These are phyloP conservation scores for Gypsophila paniculata DNA, from an alignment of 179 eudicot genomes.

Conservation along the genomic window DNA sequence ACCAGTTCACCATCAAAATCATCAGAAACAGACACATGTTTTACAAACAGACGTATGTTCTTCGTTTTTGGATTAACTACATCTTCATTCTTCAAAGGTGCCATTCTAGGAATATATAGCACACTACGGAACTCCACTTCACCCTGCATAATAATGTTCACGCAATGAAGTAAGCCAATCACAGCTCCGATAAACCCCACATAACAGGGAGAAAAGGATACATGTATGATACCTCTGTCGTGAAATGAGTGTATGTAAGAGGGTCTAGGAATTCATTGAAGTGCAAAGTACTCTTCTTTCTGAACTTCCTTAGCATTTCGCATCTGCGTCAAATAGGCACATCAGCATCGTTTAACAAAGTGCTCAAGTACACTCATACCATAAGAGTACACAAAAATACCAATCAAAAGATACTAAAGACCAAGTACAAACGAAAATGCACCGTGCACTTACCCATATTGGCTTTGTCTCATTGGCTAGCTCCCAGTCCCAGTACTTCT, in stretches of 20 bases:
- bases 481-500: slow-evolving; percentile 98
- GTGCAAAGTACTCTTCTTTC: slow-evolving; percentile 72
- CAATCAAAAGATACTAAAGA: background rate
- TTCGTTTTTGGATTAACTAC: slow-evolving; percentile 80
- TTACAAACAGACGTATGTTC: slow-evolving; percentile 84
- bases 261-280: slow-evolving; percentile 95
- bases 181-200: background rate
- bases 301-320: slow-evolving; percentile 78
- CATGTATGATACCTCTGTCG: slow-evolving; percentile 63
- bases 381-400: background rate
- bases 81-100: slow-evolving; percentile 89
- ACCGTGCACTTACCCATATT: slow-evolving; percentile 67
- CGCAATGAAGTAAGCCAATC: slow-evolving; percentile 1
- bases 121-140: slow-evolving; percentile 96
- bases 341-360: slow-evolving; percentile 7
- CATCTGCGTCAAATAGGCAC: slow-evolving; percentile 47
- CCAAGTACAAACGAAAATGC: background rate
- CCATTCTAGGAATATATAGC: slow-evolving; percentile 92
- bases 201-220: background rate
- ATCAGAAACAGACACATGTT: slow-evolving; percentile 94
- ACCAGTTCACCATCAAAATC: slow-evolving; percentile 99
- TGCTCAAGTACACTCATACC: slow-evolving; percentile 13
- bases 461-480: slow-evolving; percentile 91
- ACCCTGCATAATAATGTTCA: slow-evolving; percentile 51
- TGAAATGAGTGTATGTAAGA: slow-evolving; percentile 72